Base-by-base conservation (phyloP, 129 eudicot genomes). In the Flaveria ramosissima region DNA sequence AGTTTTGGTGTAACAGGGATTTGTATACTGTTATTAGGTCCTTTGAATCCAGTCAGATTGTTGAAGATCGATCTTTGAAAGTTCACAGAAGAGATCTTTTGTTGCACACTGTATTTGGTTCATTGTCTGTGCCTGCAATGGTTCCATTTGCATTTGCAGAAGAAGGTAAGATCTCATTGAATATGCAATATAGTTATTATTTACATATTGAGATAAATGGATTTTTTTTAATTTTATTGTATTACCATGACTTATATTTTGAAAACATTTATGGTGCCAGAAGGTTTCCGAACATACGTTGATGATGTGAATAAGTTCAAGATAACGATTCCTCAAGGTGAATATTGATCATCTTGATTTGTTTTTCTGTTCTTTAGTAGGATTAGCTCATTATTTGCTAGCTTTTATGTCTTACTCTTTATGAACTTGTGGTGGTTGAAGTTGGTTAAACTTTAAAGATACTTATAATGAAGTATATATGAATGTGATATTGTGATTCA, bases 301-400 rank as follows among this genome's bases (percentile, higher is more conserved):
- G 99, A 95, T 86, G 99, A 95, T 57, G 94, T 84, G 74, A 95
- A 91, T 83, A 95, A 95, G 88, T 95, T 86, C 81, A 86, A 89
- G 92, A 81, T 95, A 41, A 68, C 26, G 47, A 89, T 95, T 55
- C 99, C 99, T 73, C 85, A 78, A 85, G 98, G 98, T 94, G 73
- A 76, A 71, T 55, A 21, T 45, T 39, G 6, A 41, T 52, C 27
- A 4, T 53, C 19, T 43, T 14, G 50, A 27, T 43, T 48, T 14
- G 16, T 50, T 46, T 68, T 23, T 2, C 14, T 36, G 3, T 56
- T 11, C 36, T 72, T 24, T 32, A n/a, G 23, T 55, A 27, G 70
- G 12, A 45, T 68, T 77, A 39, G 72, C 71, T 76, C 55, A 65
- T 64, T 64, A 17, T 47, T 46, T 27, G 24, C 13, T 56, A 30